Evolutionary conservation across 306 rosid genomes (phyloP).

Genomic region (Lathyrus oleraceus): DNA sequence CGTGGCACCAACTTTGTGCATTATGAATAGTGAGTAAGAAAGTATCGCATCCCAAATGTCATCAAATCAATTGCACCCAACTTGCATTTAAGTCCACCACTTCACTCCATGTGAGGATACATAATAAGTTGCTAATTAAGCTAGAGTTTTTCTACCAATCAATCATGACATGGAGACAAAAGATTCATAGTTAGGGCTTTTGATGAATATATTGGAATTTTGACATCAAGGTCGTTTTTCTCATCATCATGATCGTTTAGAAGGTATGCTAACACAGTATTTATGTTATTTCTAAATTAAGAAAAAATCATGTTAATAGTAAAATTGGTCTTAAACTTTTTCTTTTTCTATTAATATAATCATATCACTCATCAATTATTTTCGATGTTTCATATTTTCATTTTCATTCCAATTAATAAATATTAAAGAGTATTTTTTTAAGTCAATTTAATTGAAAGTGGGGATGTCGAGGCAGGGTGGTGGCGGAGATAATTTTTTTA

Average conservation of each 20-base stretch:
- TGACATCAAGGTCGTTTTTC: not conserved
- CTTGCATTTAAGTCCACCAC: conserved; percentile 28
- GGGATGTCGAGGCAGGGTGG: too few relatives aligned
- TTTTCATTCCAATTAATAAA: too few relatives aligned
- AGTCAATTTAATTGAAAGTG: too few relatives aligned
- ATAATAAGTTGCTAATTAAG: not conserved
- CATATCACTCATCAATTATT: too few relatives aligned
- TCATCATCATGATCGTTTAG: not conserved
- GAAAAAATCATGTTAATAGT: not conserved
- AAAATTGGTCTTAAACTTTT: not conserved
- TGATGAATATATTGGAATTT: not conserved
- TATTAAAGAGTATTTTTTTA: too few relatives aligned
- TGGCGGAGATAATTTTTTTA: too few relatives aligned
- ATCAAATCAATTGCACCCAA: conserved; percentile 11
- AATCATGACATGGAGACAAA: conserved; percentile 21
- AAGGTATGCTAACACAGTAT: not conserved
- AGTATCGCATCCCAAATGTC: not conserved
- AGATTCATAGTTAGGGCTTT: conserved; percentile 5
- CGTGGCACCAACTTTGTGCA: conserved; percentile 6
- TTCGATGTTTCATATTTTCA: too few relatives aligned
- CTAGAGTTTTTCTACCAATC: not conserved
- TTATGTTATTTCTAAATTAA: not conserved
- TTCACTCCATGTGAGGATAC: conserved; percentile 5
- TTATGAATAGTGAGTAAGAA: not conserved
- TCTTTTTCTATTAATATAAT: not conserved